Percentiles rank a stretch among this genome's conserved stretches.
Conservation (phyloP, 805 yeast species). For the Metschnikowia cerradonensis region DNA sequence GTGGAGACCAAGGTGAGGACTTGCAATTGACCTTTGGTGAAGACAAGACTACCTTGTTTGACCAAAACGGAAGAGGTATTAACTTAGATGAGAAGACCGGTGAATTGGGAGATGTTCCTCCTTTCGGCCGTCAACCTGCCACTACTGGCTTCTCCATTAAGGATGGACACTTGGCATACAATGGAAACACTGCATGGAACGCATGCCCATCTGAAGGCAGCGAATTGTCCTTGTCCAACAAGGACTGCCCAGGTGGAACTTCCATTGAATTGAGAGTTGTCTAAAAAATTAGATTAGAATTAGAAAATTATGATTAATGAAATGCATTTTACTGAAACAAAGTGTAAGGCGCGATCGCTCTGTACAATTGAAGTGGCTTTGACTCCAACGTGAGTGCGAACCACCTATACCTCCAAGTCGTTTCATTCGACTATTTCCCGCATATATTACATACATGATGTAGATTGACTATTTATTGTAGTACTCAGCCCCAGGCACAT, state of each 20-base stretch:
- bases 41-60: conserved; percentile 26
- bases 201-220: conserved; percentile 34
- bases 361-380: no score
- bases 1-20: not conserved
- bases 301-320: no score
- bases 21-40: conserved; percentile 19
- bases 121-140: conserved; percentile 23
- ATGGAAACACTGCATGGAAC: conserved; percentile 32
- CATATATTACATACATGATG: no score
- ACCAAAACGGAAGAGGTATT: conserved; percentile 28
- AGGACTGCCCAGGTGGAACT: conserved; percentile 28
- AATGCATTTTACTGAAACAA: no score
- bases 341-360: no score
- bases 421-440: no score
- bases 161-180: conserved; percentile 33
- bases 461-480: no score
- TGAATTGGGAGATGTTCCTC: conserved; percentile 31
- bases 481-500: no score
- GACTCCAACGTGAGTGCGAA: no score
- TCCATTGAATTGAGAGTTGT: conserved; percentile 24
- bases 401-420: no score
- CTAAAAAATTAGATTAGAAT: not conserved
- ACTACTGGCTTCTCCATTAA: conserved; percentile 38
- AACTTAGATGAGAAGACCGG: conserved; percentile 28
- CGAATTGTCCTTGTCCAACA: conserved; percentile 20